Conservation (phyloP, 441 rosid genomes). For the Daphne laureola region DNA sequence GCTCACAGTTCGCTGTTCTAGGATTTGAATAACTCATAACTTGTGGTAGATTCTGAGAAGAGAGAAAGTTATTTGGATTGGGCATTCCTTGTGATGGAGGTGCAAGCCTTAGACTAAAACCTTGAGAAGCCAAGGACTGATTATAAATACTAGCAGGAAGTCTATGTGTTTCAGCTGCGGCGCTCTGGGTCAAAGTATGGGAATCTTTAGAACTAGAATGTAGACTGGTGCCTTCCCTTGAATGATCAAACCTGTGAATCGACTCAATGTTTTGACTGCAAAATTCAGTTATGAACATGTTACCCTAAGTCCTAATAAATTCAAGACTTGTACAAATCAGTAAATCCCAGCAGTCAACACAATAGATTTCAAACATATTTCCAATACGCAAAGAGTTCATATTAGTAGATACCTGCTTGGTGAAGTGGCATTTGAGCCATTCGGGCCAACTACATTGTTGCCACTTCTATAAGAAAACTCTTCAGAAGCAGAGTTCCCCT, state of each 20-base stretch:
- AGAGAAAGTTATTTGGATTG: constrained; percentile 19
- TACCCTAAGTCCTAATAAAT: background rate
- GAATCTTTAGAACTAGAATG: constrained; percentile 19
- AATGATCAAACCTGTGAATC: constrained; percentile 29
- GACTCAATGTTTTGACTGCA: constrained; percentile 27
- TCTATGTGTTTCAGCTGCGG: constrained; percentile 12
- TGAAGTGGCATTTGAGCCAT: constrained; percentile 16
- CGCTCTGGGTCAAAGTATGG: constrained; percentile 13
- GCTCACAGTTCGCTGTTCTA: constrained; percentile 20
- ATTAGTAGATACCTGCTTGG: constrained; percentile 23
- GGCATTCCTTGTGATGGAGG: constrained; percentile 30
- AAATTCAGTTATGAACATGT: background rate
- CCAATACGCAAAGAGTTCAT: constrained; percentile 5
- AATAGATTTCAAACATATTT: background rate
- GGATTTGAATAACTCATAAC: constrained; percentile 14
- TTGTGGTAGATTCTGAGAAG: constrained; percentile 20
- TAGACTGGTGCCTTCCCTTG: constrained; percentile 17
- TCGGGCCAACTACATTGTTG: constrained; percentile 16
- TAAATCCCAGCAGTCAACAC: background rate
- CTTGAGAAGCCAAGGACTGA: constrained; percentile 23
- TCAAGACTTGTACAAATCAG: background rate
- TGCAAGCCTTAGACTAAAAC: constrained; percentile 37
- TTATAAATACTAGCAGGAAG: constrained; percentile 15
- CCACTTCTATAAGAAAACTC: constrained; percentile 18
- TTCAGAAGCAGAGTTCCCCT: constrained; percentile 24